Base-by-base conservation (phyloP, 2,329 filamentous ascomycete species). In the Neocatenulostroma microsporum region DNA sequence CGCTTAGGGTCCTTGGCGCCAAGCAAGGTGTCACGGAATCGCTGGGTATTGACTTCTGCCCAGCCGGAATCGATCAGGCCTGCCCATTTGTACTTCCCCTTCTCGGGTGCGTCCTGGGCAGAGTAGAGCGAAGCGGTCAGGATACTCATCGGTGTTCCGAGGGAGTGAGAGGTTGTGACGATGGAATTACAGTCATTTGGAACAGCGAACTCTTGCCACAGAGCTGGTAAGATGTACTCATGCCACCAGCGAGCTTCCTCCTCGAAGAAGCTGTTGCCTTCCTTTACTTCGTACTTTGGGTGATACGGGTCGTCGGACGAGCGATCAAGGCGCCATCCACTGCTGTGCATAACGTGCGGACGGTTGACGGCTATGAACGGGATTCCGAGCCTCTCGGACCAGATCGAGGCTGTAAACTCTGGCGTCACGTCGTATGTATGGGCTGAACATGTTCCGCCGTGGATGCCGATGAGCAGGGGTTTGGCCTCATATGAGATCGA, bases 211-310 rank as follows among this genome's bases (percentile, higher is more conserved):
- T 30, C 21, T 3, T 29, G 24, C 32, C 31, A 40, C 3, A 40
- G 33, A 5, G 20, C 26, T 8, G 37, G 37, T 9, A 40, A 24
- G 15, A 40, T 31, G 21, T 31, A 36, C 18, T 40, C 32, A 15
- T 36, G 32, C n/a, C 31, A 30, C 32, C 37, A 40, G n/a, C 26
- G 13, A 6, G 25, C 32, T 36, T 40, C 37, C 27, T 40, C 37
- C 11, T 36, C 26, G 26, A 40, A 40, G 6, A 30, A 19, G 9
- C 19, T 17, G 9, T 17, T 19, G 3, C 20, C 31, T 30, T 40
- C 31, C 12, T 20, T 9, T 5, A 26, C 10, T n/a, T 34, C 18
- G 19, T 23, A 34, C 4, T 28, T 26, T n/a, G 26, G 28, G 4
- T 29, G 21, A 8, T 8, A 9, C 8, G 35, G 35, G 4, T 30